Percentiles rank a stretch among this genome's conserved stretches.
Evolutionary conservation across 768 basidiomycete genomes (phyloP).

Genomic region (Collybia sordida): DNA sequence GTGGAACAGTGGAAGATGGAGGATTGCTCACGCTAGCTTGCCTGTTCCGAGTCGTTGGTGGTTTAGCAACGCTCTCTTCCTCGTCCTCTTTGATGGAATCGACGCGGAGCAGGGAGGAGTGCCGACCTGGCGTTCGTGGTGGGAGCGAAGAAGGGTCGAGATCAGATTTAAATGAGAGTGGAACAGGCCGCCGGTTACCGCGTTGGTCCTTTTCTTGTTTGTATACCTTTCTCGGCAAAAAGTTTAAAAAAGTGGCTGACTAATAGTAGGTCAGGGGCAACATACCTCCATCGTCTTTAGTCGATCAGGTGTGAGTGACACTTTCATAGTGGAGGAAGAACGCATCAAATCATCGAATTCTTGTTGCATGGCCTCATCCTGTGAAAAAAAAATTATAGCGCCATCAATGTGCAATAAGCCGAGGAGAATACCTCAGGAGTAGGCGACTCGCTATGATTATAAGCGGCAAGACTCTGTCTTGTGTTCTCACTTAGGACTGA

Average conservation of each 20-base stretch:
- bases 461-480: slow-evolving; percentile 28
- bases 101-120: slow-evolving; percentile 51
- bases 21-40: slow-evolving; percentile 46
- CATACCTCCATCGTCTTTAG: slow-evolving; percentile 91
- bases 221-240: slow-evolving; percentile 50
- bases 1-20: slow-evolving; percentile 29
- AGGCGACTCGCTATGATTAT: slow-evolving; percentile 24
- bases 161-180: slow-evolving; percentile 33
- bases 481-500: slow-evolving; percentile 53
- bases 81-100: slow-evolving; percentile 72
- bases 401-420: slow-evolving; percentile 6
- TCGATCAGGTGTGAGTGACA: slow-evolving; percentile 93
- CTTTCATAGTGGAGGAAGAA: slow-evolving; percentile 89
- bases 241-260: slow-evolving; percentile 26
- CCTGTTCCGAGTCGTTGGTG: slow-evolving; percentile 33
- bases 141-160: slow-evolving; percentile 30
- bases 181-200: slow-evolving; percentile 35
- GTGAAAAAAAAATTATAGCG: slow-evolving; percentile 14
- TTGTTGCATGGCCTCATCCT: slow-evolving; percentile 61
- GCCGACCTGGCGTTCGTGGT: slow-evolving; percentile 32
- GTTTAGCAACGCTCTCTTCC: slow-evolving; percentile 42
- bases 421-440: slow-evolving; percentile 33
- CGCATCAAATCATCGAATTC: slow-evolving; percentile 95
- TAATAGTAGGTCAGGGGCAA: slow-evolving; percentile 30
- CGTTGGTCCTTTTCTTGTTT: slow-evolving; percentile 71